These are phyloP conservation scores for Fusarium chuoi DNA, from an alignment of 2,329 filamentous ascomycete species.

Conservation along the genomic window DNA sequence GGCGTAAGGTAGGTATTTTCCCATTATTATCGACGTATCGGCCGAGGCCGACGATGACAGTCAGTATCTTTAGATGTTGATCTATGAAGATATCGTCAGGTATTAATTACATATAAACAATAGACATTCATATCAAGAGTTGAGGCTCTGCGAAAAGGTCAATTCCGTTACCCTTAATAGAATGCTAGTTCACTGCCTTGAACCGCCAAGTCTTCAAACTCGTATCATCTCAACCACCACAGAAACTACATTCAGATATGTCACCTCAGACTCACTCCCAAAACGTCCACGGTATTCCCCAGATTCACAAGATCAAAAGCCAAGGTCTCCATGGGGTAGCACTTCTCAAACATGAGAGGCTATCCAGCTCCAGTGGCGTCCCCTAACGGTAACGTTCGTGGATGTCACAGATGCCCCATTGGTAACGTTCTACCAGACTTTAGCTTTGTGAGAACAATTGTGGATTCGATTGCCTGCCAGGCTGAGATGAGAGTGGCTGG, in stretches of 20 bases:
- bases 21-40: background rate
- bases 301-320: background rate
- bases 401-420: background rate
- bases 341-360: slow-evolving; percentile 11
- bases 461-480: slow-evolving; percentile 5
- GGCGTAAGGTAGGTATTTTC: background rate
- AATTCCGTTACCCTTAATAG: background rate
- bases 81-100: background rate
- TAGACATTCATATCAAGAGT: background rate
- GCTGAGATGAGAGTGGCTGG: background rate
- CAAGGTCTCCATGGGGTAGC: slow-evolving; percentile 13
- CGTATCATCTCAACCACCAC: background rate
- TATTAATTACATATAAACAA: background rate
- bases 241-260: background rate
- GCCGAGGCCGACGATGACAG: background rate
- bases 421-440: slow-evolving; percentile 10
- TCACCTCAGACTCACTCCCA: background rate
- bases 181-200: background rate
- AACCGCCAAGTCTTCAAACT: background rate
- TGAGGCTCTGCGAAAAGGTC: background rate
- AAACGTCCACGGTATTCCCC: background rate
- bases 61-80: background rate
- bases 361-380: slow-evolving; percentile 8
- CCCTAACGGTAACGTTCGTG: slow-evolving; percentile 31
- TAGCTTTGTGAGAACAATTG: background rate